Base-by-base conservation (phyloP, 768 basidiomycete species). In the Cantharellus cinnabarinus region DNA sequence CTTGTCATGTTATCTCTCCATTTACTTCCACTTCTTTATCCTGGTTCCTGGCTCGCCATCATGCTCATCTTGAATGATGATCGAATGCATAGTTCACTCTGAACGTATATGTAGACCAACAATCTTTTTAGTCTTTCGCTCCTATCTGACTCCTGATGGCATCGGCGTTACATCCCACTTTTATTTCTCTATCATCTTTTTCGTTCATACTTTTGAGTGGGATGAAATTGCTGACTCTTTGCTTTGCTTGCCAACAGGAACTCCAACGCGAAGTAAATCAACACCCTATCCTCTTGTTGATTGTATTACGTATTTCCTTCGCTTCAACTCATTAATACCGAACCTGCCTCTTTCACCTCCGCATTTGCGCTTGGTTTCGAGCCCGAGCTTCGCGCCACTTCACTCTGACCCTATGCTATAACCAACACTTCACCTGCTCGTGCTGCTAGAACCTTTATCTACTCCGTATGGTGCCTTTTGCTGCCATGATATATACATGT, bases 111-210 rank as follows among this genome's bases (percentile, higher is more conserved):
- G 88, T 86, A 81, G 85, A 90, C 73, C 83, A 77, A 72, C 72
- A 79, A 88, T 87, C 84, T 79, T 74, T 42, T 44, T 79, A 71
- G 89, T 95, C 90, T 93, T 93, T 93, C 90, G 89, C 90, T 93
- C 89, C 89, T 93, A 93, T 93, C 89, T 93, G 90, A 93, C 71
- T 62, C 64, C 63, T 66, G 57, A 64, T 29, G 20, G 20, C 20
- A 29, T 29, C 20, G 20, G 20, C 20, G 20, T 29, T 58, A 56
- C 50, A 52, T 50, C 65, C 57, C 62, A 37, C 10, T 54, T 62
- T 67, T 58, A 64, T 59, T 56, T 50, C 54, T 50, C 65, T 58
- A 62, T 61, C 58, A 60, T 61, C 59, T 57, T 50, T 51, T 63
- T 41, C 37, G 4, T 50, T 39, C 51, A 4, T 42, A 15, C 14